These are phyloP conservation scores for Ephemerocybe angulata DNA, from an alignment of 768 basidiomycete genomes.

Conservation along the genomic window DNA sequence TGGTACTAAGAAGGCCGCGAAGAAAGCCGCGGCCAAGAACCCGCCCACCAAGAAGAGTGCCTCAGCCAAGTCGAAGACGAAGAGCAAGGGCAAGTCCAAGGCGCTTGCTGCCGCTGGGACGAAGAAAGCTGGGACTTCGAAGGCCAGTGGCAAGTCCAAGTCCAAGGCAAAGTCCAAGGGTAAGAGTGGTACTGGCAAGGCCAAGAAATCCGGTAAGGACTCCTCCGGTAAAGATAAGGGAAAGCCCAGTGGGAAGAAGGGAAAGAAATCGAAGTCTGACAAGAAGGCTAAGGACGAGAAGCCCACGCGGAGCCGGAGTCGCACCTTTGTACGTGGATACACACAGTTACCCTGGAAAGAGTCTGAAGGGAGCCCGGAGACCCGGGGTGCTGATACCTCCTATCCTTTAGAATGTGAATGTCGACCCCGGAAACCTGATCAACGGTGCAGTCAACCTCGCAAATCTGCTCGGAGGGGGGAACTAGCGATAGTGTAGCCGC, in stretches of 20 bases:
- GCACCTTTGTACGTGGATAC: not conserved
- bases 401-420: not conserved
- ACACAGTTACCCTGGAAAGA: no score
- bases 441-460: not conserved
- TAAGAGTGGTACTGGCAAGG: no score
- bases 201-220: not conserved
- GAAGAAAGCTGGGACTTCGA: no score
- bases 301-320: not conserved
- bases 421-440: not conserved
- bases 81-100: no score
- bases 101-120: no score
- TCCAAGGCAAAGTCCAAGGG: no score
- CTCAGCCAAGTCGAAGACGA: no score
- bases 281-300: not conserved
- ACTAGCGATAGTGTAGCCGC: not conserved
- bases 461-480: not conserved
- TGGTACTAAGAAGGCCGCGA: no score
- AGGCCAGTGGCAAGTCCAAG: no score
- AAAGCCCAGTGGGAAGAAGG: not conserved
- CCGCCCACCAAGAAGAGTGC: no score
- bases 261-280: not conserved
- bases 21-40: no score
- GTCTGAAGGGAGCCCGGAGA: no score
- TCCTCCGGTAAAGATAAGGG: not conserved
- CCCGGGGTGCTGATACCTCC: not conserved